Base-by-base conservation (phyloP, 441 rosid genomes). In the Lepidium campestre region DNA sequence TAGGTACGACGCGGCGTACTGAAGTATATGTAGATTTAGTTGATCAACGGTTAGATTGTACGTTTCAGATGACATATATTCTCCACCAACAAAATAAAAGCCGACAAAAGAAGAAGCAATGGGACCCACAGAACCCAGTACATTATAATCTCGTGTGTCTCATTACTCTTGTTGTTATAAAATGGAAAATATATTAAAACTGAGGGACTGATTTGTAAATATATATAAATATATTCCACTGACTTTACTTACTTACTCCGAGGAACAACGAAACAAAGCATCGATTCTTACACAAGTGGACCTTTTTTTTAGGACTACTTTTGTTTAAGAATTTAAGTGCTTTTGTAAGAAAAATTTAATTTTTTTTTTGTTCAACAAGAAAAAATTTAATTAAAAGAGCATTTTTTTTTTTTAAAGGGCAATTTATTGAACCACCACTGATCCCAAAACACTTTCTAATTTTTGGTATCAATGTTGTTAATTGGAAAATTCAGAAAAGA, bases 41-140 rank as follows among this genome's bases (percentile, higher is more conserved):
- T 65, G 53, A 70, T 75, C 44, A 55, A 55, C 46, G 41, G 55
- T 27, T 12, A 2, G 74, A 55, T 49, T 40, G 41, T 65, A 52
- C 62, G 67, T 66, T 72, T 40, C 40, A 23, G 12, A 54, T 61
- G 74, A 62, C 74, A 68, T 37, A 52, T 60, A 36, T 57, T 65
- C 72, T 17, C 64, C 69, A 67, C 59, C 36, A 39, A 61, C n/a
- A 39, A 62, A 29, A 52, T 48, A 36, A 14, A 58, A 72, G 55
- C 67, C 68, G 79, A 75, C 63, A 72, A 58, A 55, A 55, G 37
- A 49, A 22, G 57, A 68, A 56, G 10, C 19, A 5, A 0, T 53
- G 96, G 99, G 71, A 91, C 97, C 61, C 79, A 67, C 68, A 23
- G 55, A 61, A 53, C 68, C 53, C 46, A 48, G 54, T 64, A 59